These are phyloP conservation scores for Rhodosporidiobolus sp. DNA, from an alignment of 768 basidiomycete genomes.

Conservation along the genomic window DNA sequence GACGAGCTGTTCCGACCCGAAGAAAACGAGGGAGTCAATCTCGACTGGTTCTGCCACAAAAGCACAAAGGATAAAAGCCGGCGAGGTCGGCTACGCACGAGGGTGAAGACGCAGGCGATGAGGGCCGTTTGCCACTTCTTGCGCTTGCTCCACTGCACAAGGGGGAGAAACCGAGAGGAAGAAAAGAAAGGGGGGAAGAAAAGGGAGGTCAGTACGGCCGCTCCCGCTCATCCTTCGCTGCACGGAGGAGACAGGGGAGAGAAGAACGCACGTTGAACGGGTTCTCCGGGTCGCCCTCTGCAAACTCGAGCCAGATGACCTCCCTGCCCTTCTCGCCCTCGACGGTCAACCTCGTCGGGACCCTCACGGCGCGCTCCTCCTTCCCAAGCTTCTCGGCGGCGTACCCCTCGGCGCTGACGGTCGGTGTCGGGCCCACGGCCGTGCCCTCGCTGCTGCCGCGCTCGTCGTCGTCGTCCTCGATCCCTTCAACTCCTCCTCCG, in stretches of 20 bases:
- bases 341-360: neutral
- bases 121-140: conserved; percentile 33
- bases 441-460: no score
- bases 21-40: neutral
- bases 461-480: neutral
- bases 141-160: conserved; percentile 14
- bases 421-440: neutral
- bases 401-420: neutral
- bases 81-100: neutral
- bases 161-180: neutral
- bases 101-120: conserved; percentile 27
- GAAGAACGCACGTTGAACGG: conserved; percentile 29
- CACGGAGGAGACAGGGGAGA: neutral
- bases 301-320: conserved; percentile 32
- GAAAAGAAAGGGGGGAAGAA: neutral
- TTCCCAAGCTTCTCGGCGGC: neutral
- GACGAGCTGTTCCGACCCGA: neutral
- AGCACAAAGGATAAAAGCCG: no score
- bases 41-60: no score
- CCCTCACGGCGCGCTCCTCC: neutral
- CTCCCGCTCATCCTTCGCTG: neutral
- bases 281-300: conserved; percentile 21
- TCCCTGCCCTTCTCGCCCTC: conserved; percentile 12
- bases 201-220: neutral
- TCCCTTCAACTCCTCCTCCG: neutral